Base-by-base conservation (phyloP, 129 eudicot genomes). In the Arctium lappa region DNA sequence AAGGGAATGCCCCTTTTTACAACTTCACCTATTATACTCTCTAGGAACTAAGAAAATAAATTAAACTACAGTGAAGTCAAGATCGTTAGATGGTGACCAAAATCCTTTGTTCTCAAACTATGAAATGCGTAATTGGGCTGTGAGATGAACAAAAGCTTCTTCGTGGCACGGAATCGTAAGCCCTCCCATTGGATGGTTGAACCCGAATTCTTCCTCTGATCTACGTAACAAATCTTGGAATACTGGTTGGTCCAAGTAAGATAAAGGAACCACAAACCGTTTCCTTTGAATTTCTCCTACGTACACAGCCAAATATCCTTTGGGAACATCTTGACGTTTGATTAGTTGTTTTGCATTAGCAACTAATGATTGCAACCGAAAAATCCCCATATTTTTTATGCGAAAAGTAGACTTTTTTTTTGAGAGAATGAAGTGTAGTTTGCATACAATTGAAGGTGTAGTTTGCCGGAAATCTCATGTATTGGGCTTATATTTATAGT, bases 131-230 rank as follows among this genome's bases (percentile, higher is more conserved):
- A 85, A 72, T 29, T 39, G 78, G 8, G 88, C 7, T 12, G 86
- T 86, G 65, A 86, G 86, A 33, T 31, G 29, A 73, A 87, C 53
- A 30, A 88, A 88, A 27, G 81, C 76, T 22, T 86, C 88, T 81
- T 81, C 88, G 0, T 75, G 60, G 73, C 91, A 87, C 2, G 93
- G 89, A 72, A 90, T 90, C 0, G 89, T 90, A 40, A 87, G 86
- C 73, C 91, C 89, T 60, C 93, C 93, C 85, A 77, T 87, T 0
- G 86, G 88, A 81, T 90, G 89, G 76, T 81, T n/a, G 75, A 87
- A 90, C 46, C 88, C 88, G 33, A 32, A 87, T 71, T 90, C 91
- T 83, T 90, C 93, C 38, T 83, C 88, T 1, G 91, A 84, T 33
- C 76, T 69, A 30, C 76, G 81, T 60, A 87, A 73, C 80, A 89